Conservation (phyloP, 345 rosid genomes). For the Gossypioides kirkii region DNA sequence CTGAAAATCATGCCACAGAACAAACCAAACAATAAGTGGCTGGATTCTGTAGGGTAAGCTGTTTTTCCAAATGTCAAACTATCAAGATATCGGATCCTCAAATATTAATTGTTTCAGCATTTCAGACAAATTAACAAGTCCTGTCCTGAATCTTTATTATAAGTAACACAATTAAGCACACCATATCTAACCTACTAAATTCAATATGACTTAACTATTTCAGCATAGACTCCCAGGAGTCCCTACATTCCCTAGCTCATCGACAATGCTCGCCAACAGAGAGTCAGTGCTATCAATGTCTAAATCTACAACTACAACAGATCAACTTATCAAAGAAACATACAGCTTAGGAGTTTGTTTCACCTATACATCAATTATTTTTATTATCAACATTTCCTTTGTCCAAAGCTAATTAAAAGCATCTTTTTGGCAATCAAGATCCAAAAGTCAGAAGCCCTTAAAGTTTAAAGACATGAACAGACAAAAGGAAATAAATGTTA, state of each 20-base stretch:
- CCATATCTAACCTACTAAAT: not conserved
- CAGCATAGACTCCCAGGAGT: not conserved
- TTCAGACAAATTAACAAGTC: not conserved
- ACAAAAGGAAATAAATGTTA: not conserved
- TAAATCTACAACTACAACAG: not conserved
- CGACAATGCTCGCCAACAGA: not conserved
- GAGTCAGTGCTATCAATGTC: not conserved
- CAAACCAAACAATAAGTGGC: not conserved
- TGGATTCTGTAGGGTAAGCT: not conserved
- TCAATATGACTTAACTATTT: not conserved
- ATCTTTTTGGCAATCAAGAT: not conserved
- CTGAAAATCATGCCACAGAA: constrained; percentile 10
- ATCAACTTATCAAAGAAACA: not conserved
- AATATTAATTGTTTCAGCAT: too few species aligned
- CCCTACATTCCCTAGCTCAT: not conserved
- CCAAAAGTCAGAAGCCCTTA: not conserved
- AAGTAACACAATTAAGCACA: not conserved
- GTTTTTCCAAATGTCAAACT: not conserved
- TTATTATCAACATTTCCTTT: not conserved
- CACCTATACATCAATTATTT: not conserved
- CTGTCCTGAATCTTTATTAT: not conserved
- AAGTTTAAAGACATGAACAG: not conserved
- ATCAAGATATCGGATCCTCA: constrained; percentile 1
- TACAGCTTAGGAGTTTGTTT: not conserved
- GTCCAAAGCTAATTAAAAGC: not conserved